Base-by-base conservation (phyloP, 306 rosid species). In the Hippophae gyantsensis region DNA sequence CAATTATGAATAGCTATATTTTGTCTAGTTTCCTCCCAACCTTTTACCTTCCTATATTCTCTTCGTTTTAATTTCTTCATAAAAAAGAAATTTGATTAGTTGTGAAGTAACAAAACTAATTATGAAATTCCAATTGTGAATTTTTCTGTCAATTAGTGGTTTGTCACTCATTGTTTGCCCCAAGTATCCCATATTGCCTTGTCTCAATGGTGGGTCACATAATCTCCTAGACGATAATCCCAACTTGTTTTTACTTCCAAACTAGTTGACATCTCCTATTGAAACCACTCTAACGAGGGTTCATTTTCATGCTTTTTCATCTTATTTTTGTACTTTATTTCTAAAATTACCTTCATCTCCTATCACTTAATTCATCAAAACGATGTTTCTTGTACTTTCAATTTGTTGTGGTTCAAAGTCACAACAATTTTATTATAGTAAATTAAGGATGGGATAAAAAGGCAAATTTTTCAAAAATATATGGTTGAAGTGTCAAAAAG, bases 121-220 rank as follows among this genome's bases (percentile, higher is more conserved):
- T 2, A 47, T 45, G 45, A 26, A 6, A 49, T 12, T 3, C 13
- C 43, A 46, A 27, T 27, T 60, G 44, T 23, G 26, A 45, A 26
- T 13, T 6, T 25, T 60, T 50, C 38, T 47, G 10, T 47, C 5
- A 23, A 58, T 13, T 11, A 12, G 87, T 83, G 87, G 89, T 78
- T 83, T 69, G 87, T 86, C 84, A 78, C 72, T 78, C 70, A 74
- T 14, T 32, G 38, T 32, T 72, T 72, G 83, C 57, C 82, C 86
- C 85, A 78, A 78, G 80, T 76, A 56, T 77, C 84, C 81, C 57
- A 56, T 57, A 48, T 57, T 26, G 42, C 27, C 81, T 72, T 70
- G 70, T 66, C 56, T 46, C 60, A 54, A 43, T 46, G 54, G 53
- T 48, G 78, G 66, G 67, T 74, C 75, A 78, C 66, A 73, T 14